Evolutionary conservation across 75 land plant species (phyloP).

Genomic region (Cunninghamia lanceolata): DNA sequence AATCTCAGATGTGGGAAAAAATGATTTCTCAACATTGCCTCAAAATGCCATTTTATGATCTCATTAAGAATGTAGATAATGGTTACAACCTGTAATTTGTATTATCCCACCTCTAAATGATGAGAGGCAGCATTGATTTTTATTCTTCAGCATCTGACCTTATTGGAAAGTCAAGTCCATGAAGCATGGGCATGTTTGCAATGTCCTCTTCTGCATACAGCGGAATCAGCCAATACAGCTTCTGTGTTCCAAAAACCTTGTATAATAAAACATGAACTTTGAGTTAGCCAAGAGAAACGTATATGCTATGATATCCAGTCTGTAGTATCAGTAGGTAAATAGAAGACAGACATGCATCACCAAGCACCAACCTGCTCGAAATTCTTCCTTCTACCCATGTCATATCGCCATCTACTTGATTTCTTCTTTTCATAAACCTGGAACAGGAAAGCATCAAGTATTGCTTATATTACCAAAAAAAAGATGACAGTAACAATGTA

Average conservation of each 20-base stretch:
- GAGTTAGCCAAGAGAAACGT: background rate
- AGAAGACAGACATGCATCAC: background rate
- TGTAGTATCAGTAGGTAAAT: background rate
- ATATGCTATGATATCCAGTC: background rate
- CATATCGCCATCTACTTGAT: constrained; percentile 32
- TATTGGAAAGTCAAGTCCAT: constrained; percentile 63
- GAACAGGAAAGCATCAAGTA: background rate
- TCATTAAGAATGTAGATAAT: background rate
- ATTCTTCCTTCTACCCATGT: constrained; percentile 26
- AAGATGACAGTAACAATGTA: background rate
- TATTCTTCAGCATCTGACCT: constrained; percentile 48
- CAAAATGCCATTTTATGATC: background rate
- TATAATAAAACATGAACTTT: background rate
- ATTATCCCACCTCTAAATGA: background rate
- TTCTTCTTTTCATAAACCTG: constrained; percentile 38
- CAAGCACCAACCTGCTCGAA: constrained; percentile 29
- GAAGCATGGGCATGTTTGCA: constrained; percentile 50
- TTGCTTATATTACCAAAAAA: background rate
- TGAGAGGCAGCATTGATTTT: background rate
- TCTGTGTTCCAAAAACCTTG: constrained; percentile 75
- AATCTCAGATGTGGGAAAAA: background rate
- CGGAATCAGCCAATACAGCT: constrained; percentile 61
- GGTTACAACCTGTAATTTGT: background rate
- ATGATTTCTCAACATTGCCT: background rate
- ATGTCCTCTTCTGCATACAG: constrained; percentile 60